A percentile compares a stretch with the other conserved stretches of the same genome.
These are phyloP conservation scores for Exserohilum rostratum DNA, from an alignment of 2,329 filamentous ascomycete species.

Conservation along the genomic window DNA sequence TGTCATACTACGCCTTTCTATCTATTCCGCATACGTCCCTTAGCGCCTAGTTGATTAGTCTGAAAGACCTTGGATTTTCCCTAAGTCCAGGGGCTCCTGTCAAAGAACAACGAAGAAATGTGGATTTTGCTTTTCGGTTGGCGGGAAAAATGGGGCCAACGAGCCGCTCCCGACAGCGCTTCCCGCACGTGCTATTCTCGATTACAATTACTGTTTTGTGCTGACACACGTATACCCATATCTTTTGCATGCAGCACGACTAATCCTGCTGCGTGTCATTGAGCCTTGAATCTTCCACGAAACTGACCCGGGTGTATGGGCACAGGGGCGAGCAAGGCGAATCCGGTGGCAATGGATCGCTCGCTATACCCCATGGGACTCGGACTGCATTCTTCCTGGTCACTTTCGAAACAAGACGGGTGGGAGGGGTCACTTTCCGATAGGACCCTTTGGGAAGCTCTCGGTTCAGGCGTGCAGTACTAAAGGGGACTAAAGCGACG, in stretches of 20 bases:
- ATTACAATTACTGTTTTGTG: neutral
- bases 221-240: neutral
- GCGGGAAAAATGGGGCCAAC: conserved; percentile 2
- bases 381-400: conserved; percentile 9
- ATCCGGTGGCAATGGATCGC: neutral
- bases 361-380: conserved; percentile 3
- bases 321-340: neutral
- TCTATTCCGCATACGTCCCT: neutral
- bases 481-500: conserved; percentile 1
- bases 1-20: neutral
- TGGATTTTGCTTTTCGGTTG: conserved; percentile 8
- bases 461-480: conserved; percentile 2
- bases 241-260: neutral
- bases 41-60: conserved; percentile 5
- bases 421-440: neutral
- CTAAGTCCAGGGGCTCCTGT: conserved; percentile 1
- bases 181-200: conserved; percentile 2
- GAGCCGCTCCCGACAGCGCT: conserved; percentile 4
- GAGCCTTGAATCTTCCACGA: neutral
- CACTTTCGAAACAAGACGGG: conserved; percentile 5
- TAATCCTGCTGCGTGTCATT: neutral
- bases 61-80: neutral
- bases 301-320: neutral
- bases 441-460: conserved; percentile 1
- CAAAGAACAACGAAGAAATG: conserved; percentile 2